Conservation (phyloP, 2,329 filamentous ascomycete genomes). For the Cercospora citrullina region DNA sequence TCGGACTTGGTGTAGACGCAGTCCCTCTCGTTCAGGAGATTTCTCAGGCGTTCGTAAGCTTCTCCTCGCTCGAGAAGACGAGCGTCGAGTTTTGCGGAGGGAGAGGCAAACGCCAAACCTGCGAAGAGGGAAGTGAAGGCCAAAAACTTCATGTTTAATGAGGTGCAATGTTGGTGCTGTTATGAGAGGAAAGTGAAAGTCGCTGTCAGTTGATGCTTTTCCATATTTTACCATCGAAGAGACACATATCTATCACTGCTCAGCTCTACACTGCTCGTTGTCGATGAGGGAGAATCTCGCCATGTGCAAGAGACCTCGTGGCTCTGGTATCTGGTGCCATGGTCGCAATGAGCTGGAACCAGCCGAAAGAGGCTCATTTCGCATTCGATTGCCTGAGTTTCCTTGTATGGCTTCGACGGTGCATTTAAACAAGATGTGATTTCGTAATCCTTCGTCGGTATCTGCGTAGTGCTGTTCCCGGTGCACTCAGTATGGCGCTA, state of each 20-base stretch:
- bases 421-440: not conserved
- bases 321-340: not conserved
- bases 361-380: not conserved
- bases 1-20: not conserved
- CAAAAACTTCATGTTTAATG: not conserved
- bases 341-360: not conserved
- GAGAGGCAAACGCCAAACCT: not conserved
- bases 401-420: not conserved
- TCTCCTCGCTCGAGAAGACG: not conserved
- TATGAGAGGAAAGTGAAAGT: not conserved
- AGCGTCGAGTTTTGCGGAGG: not conserved
- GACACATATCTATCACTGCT: accelerated
- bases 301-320: not conserved
- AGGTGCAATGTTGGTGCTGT: not conserved
- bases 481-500: not conserved
- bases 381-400: not conserved
- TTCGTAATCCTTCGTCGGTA: not conserved
- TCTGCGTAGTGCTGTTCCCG: not conserved
- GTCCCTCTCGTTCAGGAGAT: not conserved
- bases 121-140: not conserved
- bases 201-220: not conserved
- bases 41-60: not conserved
- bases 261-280: not conserved
- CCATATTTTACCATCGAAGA: not conserved
- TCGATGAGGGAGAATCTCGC: not conserved